Evolutionary conservation across 768 basidiomycete species (phyloP).

Genomic region (Podaxis mareebaensis): DNA sequence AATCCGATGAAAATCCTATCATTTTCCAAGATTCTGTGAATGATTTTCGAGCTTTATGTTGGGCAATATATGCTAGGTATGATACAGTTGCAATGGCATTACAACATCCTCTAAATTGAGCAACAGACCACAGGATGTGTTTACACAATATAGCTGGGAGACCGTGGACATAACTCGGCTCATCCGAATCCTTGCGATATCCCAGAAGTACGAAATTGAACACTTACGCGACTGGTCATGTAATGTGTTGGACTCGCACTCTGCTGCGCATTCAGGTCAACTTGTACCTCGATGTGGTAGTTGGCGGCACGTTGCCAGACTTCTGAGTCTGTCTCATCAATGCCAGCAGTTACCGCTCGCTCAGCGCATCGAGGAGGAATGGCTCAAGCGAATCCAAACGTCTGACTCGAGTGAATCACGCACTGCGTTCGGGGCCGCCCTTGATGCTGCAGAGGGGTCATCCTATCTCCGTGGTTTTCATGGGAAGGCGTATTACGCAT

Average conservation of each 20-base stretch:
- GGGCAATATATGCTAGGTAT: slow-evolving; percentile 4
- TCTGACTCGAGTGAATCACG: not conserved
- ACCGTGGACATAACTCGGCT: not conserved
- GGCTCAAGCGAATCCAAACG: not conserved
- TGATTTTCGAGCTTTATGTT: slow-evolving; percentile 4
- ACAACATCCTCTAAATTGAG: not conserved
- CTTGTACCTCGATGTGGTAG: not conserved
- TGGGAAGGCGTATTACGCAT: not conserved
- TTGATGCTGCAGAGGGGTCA: not conserved
- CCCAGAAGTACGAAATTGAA: not conserved
- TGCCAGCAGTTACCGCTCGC: not conserved
- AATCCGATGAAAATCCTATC: slow-evolving; percentile 6
- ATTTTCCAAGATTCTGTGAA: not conserved
- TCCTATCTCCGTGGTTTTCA: not conserved
- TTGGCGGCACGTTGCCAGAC: not conserved
- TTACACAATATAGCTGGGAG: not conserved
- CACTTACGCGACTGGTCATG: not conserved
- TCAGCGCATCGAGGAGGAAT: not conserved
- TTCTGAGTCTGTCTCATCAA: not conserved
- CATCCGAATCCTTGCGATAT: not conserved
- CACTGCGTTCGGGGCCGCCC: not conserved
- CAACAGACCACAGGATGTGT: not conserved
- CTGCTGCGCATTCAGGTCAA: not conserved
- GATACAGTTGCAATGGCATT: not conserved
- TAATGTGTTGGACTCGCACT: not conserved